Evolutionary conservation across 805 yeast species (phyloP), one percentile per base, ranked within the genome.

Genomic region (Starmerella potacharoeniae): DNA sequence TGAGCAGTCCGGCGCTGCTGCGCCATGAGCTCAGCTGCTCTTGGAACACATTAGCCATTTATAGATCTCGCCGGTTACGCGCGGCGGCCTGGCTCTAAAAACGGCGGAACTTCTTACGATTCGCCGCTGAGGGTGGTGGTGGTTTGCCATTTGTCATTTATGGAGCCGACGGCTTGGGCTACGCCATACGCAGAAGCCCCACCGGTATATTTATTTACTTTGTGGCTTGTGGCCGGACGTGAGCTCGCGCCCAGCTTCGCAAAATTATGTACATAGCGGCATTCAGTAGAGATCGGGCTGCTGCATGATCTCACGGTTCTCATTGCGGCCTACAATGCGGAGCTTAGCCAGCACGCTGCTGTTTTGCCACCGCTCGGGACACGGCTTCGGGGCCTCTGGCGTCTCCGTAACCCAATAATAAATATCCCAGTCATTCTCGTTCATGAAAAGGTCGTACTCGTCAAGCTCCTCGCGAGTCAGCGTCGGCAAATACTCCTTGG

Each of bases 401-500:
- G 90, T 87, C 61, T 79, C 80, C 2, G 97, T 88, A 30, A 95
- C 95, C 98, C 98, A 91, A 73, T 93, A 93, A 70, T 87, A 93
- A 58, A 93, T 90, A 69, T 93, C 98, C 98, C 98, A 93, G 70
- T 93, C 98, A n/a, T 91, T 80, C 70, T 91, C 95, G 69, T 93
- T 95, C 66, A 93, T 75, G 55, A 93, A 57, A 54, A 60, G 46
- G 66, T 91, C 97, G 69, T 87, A 93, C 69, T 93, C 97, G 48
- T 81, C 84, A 53, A 93, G 73, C 70, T 88, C 84, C 53, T 75
- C 83, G 57, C 72, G 69, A 11, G 77, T 73, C 74, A 93, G 77
- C 0, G 66, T 65, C 40, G 75, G 69, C 59, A 93, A 73, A 65
- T 86, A 79, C 65, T 78, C 78, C 65, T 88, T 81, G 31, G 97